Percentiles rank a stretch among this genome's conserved stretches.
Conservation (phyloP, 1,284 basidiomycete species). For the Pseudozyma hubeiensis region DNA sequence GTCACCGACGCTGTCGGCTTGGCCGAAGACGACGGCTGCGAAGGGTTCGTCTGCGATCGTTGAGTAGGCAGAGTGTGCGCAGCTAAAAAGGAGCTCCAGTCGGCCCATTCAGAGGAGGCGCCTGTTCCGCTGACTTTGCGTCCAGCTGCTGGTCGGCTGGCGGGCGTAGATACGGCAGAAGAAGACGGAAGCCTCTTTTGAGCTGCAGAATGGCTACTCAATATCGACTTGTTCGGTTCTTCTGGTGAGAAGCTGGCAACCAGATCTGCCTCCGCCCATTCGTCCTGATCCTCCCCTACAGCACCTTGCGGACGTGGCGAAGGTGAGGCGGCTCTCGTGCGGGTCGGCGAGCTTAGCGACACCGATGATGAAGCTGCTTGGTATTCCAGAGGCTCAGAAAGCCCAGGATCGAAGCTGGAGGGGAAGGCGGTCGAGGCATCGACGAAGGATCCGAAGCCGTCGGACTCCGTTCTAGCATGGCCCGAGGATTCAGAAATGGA, state of each 20-base stretch:
- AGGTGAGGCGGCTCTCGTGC: slow-evolving; percentile 10
- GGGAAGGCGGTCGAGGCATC: slow-evolving; percentile 35
- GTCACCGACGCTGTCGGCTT: neutral
- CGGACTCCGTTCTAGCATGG: slow-evolving; percentile 33
- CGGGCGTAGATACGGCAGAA: neutral
- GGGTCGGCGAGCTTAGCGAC: slow-evolving; percentile 14
- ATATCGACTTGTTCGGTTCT: slow-evolving; percentile 13
- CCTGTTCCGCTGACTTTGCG: slow-evolving; percentile 31
- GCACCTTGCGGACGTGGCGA: neutral
- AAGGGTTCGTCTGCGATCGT: slow-evolving; percentile 6
- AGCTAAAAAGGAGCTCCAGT: slow-evolving; percentile 43
- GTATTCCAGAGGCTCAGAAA: slow-evolving; percentile 22
- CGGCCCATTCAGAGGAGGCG: slow-evolving; percentile 42
- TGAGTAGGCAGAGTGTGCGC: slow-evolving; percentile 34
- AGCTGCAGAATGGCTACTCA: neutral
- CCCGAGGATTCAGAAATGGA: slow-evolving; percentile 29
- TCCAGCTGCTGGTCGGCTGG: slow-evolving; percentile 6
- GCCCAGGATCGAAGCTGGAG: slow-evolving; percentile 31
- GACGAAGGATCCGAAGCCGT: slow-evolving; percentile 53
- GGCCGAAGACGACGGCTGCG: slow-evolving; percentile 2
- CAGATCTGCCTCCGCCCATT: slow-evolving; percentile 52
- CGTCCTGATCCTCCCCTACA: slow-evolving; percentile 29
- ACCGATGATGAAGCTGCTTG: slow-evolving; percentile 24
- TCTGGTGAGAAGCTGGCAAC: slow-evolving; percentile 53
- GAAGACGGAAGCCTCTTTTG: neutral